Evolutionary conservation across 108 stramenopile species (phyloP).

Genomic region (Parmales sp.): DNA sequence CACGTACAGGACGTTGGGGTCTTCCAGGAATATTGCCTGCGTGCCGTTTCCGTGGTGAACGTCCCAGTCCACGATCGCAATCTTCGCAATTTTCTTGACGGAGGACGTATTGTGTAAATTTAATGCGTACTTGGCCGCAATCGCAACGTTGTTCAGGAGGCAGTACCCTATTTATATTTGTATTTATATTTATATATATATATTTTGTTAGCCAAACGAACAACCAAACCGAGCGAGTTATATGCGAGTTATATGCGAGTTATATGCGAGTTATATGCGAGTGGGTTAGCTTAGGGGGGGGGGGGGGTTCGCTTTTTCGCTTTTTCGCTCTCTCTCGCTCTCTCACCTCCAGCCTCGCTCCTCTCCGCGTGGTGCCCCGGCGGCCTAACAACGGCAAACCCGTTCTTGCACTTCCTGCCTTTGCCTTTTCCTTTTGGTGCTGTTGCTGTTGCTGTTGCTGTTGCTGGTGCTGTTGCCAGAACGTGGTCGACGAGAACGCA

Average conservation of each 20-base stretch:
- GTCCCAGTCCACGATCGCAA: conserved; percentile 83
- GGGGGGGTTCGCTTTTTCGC: background rate
- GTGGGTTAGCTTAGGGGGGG: no score
- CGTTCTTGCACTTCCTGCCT: conserved; percentile 54
- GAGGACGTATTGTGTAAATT: conserved; percentile 72
- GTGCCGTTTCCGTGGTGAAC: conserved; percentile 97
- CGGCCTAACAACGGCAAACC: conserved; percentile 91
- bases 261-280: no score
- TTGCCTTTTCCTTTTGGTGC: no score
- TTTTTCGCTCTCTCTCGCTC: no score
- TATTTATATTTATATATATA: conserved; percentile 11
- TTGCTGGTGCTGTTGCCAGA: no score
- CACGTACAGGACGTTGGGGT: conserved; percentile 53
- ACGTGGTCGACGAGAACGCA: no score
- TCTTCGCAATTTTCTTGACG: conserved; percentile 62
- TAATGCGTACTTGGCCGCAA: conserved; percentile 94
- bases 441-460: no score
- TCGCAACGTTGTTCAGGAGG: conserved; percentile 95
- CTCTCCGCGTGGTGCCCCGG: conserved; percentile 99
- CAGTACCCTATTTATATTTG: no score
- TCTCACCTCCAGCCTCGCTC: no score
- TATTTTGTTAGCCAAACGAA: conserved; percentile 6
- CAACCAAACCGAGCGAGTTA: no score
- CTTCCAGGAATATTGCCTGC: conserved; percentile 43
- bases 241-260: no score